A percentile compares a stretch with the other conserved stretches of the same genome.
Evolutionary conservation across 2,329 filamentous ascomycete species (phyloP).

Genomic region (Fusarium sp.): DNA sequence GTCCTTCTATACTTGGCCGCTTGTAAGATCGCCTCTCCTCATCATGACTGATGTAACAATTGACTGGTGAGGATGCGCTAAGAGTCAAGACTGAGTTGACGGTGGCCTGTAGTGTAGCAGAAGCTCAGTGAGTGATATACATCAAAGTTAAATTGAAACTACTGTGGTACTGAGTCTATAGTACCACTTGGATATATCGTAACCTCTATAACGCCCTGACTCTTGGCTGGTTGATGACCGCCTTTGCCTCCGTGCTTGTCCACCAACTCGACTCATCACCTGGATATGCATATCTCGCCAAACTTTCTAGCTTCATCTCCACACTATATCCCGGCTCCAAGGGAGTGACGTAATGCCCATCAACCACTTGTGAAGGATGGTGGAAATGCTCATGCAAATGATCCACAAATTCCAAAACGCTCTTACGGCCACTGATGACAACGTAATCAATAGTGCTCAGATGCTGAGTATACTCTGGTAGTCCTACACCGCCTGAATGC

Average conservation of each 20-base stretch:
- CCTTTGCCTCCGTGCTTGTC: slow-evolving; percentile 74
- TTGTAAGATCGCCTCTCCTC: rapidly evolving
- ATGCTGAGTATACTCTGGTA: slow-evolving; percentile 94
- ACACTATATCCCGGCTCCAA: slow-evolving; percentile 86
- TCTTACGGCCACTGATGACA: slow-evolving; percentile 75
- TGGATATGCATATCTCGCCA: slow-evolving; percentile 80
- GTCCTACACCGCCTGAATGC: slow-evolving; percentile 86
- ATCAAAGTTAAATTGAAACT: rapidly evolving
- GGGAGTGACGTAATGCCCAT: slow-evolving; percentile 88
- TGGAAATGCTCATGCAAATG: slow-evolving; percentile 93
- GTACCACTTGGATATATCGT: not conserved
- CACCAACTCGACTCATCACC: slow-evolving; percentile 86
- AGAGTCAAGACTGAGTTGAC: too few species aligned
- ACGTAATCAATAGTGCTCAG: slow-evolving; percentile 93
- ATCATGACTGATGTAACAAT: rapidly evolving
- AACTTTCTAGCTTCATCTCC: slow-evolving; percentile 89
- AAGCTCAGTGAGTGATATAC: rapidly evolving
- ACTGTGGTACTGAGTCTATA: not conserved
- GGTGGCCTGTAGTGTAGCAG: not conserved
- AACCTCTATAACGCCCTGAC: not conserved
- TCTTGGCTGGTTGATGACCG: not conserved
- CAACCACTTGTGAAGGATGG: slow-evolving; percentile 79
- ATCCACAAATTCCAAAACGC: slow-evolving; percentile 87
- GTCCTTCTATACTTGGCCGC: not conserved
- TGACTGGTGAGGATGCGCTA: not conserved